Evolutionary conservation across 768 basidiomycete genomes (phyloP).

Genomic region (Mycena epipterygia): DNA sequence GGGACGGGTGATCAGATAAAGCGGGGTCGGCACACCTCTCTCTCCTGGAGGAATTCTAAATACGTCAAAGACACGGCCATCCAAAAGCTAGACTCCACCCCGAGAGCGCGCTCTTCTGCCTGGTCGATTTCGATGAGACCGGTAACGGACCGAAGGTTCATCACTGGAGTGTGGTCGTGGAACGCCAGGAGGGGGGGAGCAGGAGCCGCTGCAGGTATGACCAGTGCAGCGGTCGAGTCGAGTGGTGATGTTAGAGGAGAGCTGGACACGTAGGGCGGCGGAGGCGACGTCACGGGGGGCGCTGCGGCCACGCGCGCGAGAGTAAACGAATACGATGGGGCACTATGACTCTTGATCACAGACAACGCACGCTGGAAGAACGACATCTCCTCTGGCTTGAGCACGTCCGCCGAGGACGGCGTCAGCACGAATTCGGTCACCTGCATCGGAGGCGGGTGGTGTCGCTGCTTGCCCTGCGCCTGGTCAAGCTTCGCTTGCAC

Average conservation of each 20-base stretch:
- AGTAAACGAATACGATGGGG: slow-evolving; percentile 75
- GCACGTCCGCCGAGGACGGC: slow-evolving; percentile 51
- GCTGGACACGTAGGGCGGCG: slow-evolving; percentile 24
- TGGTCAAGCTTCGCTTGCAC: slow-evolving; percentile 46
- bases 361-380: slow-evolving; percentile 67
- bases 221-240: slow-evolving; percentile 33
- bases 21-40: slow-evolving; percentile 68
- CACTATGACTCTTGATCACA: slow-evolving; percentile 61
- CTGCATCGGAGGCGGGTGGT: slow-evolving; percentile 49
- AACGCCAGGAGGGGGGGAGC: slow-evolving; percentile 70
- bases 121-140: slow-evolving; percentile 77
- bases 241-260: slow-evolving; percentile 25
- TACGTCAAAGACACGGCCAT: slow-evolving; percentile 81
- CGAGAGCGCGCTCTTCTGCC: slow-evolving; percentile 67
- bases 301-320: slow-evolving; percentile 54
- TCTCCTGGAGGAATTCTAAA: slow-evolving; percentile 81
- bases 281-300: slow-evolving; percentile 38
- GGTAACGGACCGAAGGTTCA: slow-evolving; percentile 68
- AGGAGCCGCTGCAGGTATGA: slow-evolving; percentile 33
- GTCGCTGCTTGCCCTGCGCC: background rate
- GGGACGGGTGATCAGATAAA: background rate
- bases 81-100: slow-evolving; percentile 85
- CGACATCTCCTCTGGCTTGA: slow-evolving; percentile 53
- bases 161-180: slow-evolving; percentile 78
- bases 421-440: slow-evolving; percentile 68